Evolutionary conservation across 495 filamentous ascomycete species (phyloP), one percentile per base, ranked within the genome.

Genomic region (Xylaria curta): DNA sequence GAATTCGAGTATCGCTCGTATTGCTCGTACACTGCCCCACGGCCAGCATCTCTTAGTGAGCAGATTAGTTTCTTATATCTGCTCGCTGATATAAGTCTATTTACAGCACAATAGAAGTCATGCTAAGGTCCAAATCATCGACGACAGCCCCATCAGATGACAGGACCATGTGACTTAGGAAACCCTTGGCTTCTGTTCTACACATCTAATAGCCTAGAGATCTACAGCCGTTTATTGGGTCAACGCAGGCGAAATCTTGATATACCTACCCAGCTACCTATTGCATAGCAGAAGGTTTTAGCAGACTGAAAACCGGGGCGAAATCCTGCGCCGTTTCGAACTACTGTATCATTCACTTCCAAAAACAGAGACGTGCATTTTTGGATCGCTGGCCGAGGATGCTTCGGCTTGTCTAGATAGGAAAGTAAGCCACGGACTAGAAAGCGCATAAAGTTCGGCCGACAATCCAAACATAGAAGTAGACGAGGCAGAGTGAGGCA

Each of bases 271-370:
- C 49, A 19, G 12, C 31, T 31, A 31, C 28, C 28, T 21, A 38
- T 42, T 47, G n/a, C 8, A 62, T 63, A 46, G 12, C n/a, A 12
- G 10, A 5, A 24, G 19, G 0, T n/a, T 8, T 4, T 17, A 26
- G n/a, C 26, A 62, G 36, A 40, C 21, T 19, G 59, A 61, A 15
- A 40, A 21, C 60, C 31, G 24, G 60, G 60, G 60, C 31, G 26
- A 24, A 46, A 15, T 13, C 38, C 60, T 44, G 36, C 24, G 21
- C 24, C 3, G 10, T 46, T n/a, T 63, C 12, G 17, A 24, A 17
- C 36, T 46, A 42, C 38, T 42, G 38, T 42, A 46, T 63, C 36
- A 63, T 63, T 24, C 60, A 46, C 46, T 24, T 40, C 61, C 42
- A 49, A 2, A 47, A 46, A 19, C 9, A 64, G 42, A 46, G 42